Conservation (phyloP, 164 flowering plant species). For the Buxus sempervirens region DNA sequence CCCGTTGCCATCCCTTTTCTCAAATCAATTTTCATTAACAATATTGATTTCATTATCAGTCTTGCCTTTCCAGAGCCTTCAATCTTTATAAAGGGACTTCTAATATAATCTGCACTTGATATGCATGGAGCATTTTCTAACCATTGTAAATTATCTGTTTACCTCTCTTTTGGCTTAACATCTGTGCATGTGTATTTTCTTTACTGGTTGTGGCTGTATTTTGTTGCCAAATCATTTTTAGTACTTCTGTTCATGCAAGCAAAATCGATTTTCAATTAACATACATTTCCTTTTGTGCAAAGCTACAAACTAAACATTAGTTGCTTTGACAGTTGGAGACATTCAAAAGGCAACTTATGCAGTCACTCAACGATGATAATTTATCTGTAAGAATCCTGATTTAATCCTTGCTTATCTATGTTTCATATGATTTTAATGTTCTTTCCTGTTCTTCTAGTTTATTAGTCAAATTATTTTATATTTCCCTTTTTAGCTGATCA, state of each 20-base stretch:
- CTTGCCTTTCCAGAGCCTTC: too few relatives aligned
- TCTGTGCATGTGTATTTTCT: background rate
- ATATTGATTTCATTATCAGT: too few relatives aligned
- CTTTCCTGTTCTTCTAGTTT: too few relatives aligned
- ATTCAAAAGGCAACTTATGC: conserved; percentile 92
- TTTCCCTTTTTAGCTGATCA: background rate
- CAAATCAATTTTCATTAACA: too few relatives aligned
- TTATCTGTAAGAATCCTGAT: conserved; percentile 52
- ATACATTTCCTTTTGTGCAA: background rate
- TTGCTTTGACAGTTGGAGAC: conserved; percentile 72
- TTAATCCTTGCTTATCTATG: background rate
- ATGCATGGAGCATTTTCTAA: background rate
- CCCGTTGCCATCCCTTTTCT: too few relatives aligned
- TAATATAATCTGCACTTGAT: background rate
- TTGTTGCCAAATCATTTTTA: background rate
- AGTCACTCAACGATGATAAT: conserved; percentile 74
- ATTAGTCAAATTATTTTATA: too few relatives aligned
- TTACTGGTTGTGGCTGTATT: background rate
- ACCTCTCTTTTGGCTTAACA: background rate
- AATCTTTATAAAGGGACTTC: too few relatives aligned
- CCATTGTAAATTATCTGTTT: background rate
- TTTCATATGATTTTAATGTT: too few relatives aligned
- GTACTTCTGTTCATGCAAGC: background rate
- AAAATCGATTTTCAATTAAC: background rate
- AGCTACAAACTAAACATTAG: background rate